Evolutionary conservation across 176 grass and related monocot genomes (phyloP), one percentile per base, ranked within the genome.

Genomic region (Pontederia crassipes): DNA sequence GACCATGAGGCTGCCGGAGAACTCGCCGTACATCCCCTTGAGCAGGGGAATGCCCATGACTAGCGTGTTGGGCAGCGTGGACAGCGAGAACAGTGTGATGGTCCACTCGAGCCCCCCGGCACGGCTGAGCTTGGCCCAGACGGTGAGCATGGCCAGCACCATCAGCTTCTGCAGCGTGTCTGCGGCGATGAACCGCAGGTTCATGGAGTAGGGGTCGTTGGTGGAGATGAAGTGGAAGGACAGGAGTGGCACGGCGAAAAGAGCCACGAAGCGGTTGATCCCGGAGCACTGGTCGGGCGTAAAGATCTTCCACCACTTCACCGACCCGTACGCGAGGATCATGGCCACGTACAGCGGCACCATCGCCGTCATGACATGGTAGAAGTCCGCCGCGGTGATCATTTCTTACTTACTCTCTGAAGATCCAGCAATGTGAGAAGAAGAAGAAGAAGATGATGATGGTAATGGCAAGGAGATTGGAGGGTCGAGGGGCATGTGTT

Each of bases 151-250:
- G 2, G 78, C 91, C 1, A 96, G 91, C 1, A 96, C 78, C 66
- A 96, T 90, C n/a, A 96, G 83, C 78, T 96, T 96, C 78, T 90
- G 86, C 1, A 96, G 83, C 28, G 91, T 96, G 73, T 96, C 91
- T 20, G 91, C 91, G 10, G 81, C 86, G 72, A 96, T 96, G 86
- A 96, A 96, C 4, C 84, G 81, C 12, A 90, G 72, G 78, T 96
- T 96, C 91, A 96, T 96, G 26, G 80, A 69, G 78, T 96, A 96
- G 8, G 83, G 83, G 71, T 96, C 58, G 81, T 96, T 96, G 54
- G 69, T 63, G 62, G 91, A 90, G 83, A 96, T 96, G 80, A 96
- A 96, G 72, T 96, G 91, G 82, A 96, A 96, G 4, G 91, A 96
- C 11, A 96, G 83, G 4, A 96, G 78, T 48, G 91, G 91, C 17